Evolutionary conservation across 1,139 yeast genomes (phyloP).

Genomic region (Debaryomyces nepalensis): DNA sequence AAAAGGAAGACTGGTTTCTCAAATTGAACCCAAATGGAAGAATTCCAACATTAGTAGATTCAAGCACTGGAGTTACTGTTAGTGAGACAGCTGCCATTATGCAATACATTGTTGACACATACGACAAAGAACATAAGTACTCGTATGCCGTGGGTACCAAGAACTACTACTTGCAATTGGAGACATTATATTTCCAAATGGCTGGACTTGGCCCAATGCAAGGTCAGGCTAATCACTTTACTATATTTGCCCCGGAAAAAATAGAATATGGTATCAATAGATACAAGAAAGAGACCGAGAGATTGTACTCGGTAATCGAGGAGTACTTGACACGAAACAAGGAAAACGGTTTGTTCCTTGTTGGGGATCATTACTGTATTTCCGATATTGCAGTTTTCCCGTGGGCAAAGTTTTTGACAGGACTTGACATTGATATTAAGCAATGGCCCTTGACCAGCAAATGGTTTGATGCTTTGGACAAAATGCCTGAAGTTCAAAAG

Average conservation of each 20-base stretch:
- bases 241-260: conserved; percentile 47
- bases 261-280: conserved; percentile 57
- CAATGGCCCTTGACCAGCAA: conserved; percentile 48
- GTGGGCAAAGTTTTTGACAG: conserved; percentile 31
- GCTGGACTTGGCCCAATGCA: conserved; percentile 66
- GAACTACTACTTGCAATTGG: conserved; percentile 54
- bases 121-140: conserved; percentile 56
- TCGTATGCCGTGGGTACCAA: conserved; percentile 49
- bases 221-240: conserved; percentile 60
- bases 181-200: conserved; percentile 59
- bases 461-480: conserved; percentile 49
- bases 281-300: conserved; percentile 52
- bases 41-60: conserved; percentile 60
- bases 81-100: conserved; percentile 66
- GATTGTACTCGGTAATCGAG: conserved; percentile 59
- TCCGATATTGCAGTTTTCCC: conserved; percentile 57
- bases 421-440: conserved; percentile 38
- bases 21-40: conserved; percentile 65
- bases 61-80: conserved; percentile 45
- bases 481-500: conserved; percentile 41
- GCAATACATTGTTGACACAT: conserved; percentile 58
- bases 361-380: conserved; percentile 57
- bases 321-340: conserved; percentile 42
- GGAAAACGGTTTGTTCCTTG: conserved; percentile 54
- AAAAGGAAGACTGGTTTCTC: conserved; percentile 58